phyloP scores from a whole-genome alignment of 2,329 filamentous ascomycete species.

The Cladosporium sp. region DNA sequence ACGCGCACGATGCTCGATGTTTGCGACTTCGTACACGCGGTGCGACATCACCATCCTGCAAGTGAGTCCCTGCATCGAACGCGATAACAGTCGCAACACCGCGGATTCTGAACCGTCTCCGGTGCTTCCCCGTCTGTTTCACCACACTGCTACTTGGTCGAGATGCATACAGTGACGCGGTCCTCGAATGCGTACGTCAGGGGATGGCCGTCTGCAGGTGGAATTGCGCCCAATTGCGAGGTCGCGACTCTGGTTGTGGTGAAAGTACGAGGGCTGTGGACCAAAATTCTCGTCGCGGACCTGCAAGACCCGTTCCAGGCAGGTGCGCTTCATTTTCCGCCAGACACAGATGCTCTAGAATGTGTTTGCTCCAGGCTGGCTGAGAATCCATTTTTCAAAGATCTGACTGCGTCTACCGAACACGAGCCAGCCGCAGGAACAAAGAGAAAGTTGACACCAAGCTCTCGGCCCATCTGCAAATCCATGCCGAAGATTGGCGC shows the following conservation, averaged over 20 bases:
- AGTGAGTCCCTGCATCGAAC: constrained; percentile 1
- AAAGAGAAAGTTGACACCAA: constrained; percentile 4
- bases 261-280: neutral
- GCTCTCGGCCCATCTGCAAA: neutral
- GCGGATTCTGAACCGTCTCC: constrained; percentile 1
- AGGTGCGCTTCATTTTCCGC: neutral
- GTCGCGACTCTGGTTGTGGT: neutral
- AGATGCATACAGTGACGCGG: neutral
- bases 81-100: neutral
- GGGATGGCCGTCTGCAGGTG: neutral
- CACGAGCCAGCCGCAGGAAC: constrained; percentile 8
- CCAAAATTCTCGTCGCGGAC: neutral
- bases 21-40: neutral
- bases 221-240: neutral
- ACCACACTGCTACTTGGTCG: neutral
- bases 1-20: neutral
- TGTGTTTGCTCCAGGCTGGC: neutral
- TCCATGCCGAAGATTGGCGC: constrained; percentile 11
- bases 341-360: neutral
- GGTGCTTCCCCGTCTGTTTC: constrained; percentile 3
- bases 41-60: neutral
- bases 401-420: constrained; percentile 10
- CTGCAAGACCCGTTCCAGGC: neutral
- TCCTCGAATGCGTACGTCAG: neutral
- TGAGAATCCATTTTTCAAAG: neutral